Base-by-base conservation (phyloP, 805 yeast genomes). In the Candida patagonica region DNA sequence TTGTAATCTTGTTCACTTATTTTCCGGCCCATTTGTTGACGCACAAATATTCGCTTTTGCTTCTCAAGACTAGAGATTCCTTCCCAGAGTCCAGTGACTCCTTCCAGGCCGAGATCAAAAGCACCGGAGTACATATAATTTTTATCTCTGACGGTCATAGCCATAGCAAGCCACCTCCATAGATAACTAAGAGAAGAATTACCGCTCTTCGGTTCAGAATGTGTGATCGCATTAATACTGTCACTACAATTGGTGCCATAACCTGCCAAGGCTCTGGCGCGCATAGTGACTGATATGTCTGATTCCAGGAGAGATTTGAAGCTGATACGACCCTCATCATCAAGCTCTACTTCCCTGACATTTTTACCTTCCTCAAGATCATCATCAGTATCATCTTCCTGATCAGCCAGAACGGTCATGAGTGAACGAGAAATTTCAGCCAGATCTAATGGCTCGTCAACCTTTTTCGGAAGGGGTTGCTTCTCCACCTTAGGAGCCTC, bases 51-150 rank as follows among this genome's bases (percentile, higher is more conserved):
- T 13, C 51, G 33, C 9, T 22, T 36, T 23, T 53, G 51, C 24
- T 42, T 38, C 20, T 35, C 36, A 38, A 55, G 38, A 13, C 55
- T 51, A n/a, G 36, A 19, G 17, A 42, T 17, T 29, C 61, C 88
- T 51, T 77, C 77, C 98, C 97, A 89, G 26, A 89, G 76, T 7
- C 95, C 94, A 21, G 77, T 60, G 2, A 89, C 94, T 5, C 98
- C 98, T 48, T 82, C 80, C 55, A 74, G 87, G 1, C 94, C 88
- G 24, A 89, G 67, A 54, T 89, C 96, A 27, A 85, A 63, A 13
- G 74, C 78, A 19, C 76, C 77, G 4, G 80, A 70, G 2, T 74
- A 65, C 81, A 84, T 80, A 1, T 79, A 65, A 0, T 84, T 80
- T 37, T 77, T 73, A 15, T 70, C 70, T 3, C 76, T 76, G 1